phyloP scores from a whole-genome alignment of 495 filamentous ascomycete species.

The Tuber aestivum region DNA sequence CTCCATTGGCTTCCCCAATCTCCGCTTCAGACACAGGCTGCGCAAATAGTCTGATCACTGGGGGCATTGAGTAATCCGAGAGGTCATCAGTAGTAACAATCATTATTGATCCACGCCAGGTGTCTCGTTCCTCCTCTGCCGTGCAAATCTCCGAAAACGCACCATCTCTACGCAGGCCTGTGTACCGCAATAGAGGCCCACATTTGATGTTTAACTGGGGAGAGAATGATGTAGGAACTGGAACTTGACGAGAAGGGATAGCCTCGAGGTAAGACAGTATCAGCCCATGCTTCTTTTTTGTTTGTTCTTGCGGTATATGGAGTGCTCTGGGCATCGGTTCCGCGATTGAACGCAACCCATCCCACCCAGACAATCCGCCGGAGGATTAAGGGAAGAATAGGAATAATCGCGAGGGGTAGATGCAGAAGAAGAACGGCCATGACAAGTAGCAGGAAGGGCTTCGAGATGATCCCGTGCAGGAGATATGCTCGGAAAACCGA shows the following conservation, averaged over 20 bases:
- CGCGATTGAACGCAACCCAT: background rate
- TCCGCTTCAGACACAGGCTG: slow-evolving; percentile 57
- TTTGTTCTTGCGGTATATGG: slow-evolving; percentile 9
- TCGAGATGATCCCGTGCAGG: background rate
- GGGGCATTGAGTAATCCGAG: slow-evolving; percentile 72
- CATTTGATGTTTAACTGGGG: slow-evolving; percentile 80
- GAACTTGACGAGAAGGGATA: slow-evolving; percentile 35
- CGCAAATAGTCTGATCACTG: slow-evolving; percentile 72
- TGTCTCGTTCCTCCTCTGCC: slow-evolving; percentile 56
- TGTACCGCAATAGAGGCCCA: slow-evolving; percentile 82
- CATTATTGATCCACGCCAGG: slow-evolving; percentile 90
- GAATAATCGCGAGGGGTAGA: background rate
- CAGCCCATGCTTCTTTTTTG: slow-evolving; percentile 31
- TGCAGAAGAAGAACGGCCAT: slow-evolving; percentile 15
- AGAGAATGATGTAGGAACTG: slow-evolving; percentile 64
- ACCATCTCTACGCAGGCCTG: slow-evolving; percentile 62
- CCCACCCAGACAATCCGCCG: background rate
- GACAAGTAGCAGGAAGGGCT: slow-evolving; percentile 12
- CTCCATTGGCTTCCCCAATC: background rate
- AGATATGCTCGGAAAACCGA: background rate
- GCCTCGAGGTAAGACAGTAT: slow-evolving; percentile 39
- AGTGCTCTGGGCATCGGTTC: background rate
- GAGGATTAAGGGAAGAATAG: background rate
- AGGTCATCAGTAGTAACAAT: slow-evolving; percentile 80
- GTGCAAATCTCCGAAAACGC: slow-evolving; percentile 41